Base-by-base conservation (phyloP, 2,329 filamentous ascomycete genomes). In the Colletotrichum cereale region DNA sequence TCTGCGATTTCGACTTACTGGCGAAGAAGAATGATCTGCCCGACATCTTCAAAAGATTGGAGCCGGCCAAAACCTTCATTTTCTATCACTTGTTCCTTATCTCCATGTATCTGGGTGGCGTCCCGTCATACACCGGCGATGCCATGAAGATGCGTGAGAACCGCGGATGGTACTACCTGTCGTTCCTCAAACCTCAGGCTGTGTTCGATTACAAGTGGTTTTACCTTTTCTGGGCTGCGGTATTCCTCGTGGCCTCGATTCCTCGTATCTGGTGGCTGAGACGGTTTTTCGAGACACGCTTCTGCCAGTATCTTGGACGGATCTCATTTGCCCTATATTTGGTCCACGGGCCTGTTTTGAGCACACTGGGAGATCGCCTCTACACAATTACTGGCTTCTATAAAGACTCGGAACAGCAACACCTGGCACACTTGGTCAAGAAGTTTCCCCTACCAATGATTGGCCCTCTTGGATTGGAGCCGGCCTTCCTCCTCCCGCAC, bases 281-380 rank as follows among this genome's bases (percentile, higher is more conserved):
- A 74, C 78, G 80, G 21, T 79, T 89, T 66, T 89, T 90, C 78
- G 86, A 85, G 75, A 80, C 82, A 2, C 75, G 79, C 1, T 75
- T 83, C 29, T 82, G 88, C 5, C 88, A 89, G 75, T 91, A 90
- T 78, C 80, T 91, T 5, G 89, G 89, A 67, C 85, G 85, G 75
- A 86, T 91, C 73, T 89, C 87, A 50, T 91, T 88, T 75, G 85
- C 87, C 60, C 77, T 91, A 26, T 91, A 91, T 77, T 83, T 91
- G 21, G 86, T 90, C 80, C 89, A 91, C 76, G 87, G 88, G 0
- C 86, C 87, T 5, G 83, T 86, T 1, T 82, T 87, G 74, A 86
- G 88, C 72, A 84, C 84, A 5, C 66, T 77, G 7, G 77, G 77
- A 77, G 89, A 93, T 76, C 83, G 91, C 48, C 31, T 93, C 1